These are phyloP conservation scores for Mariannaea sp. DNA, from an alignment of 2,329 filamentous ascomycete genomes.

Conservation along the genomic window DNA sequence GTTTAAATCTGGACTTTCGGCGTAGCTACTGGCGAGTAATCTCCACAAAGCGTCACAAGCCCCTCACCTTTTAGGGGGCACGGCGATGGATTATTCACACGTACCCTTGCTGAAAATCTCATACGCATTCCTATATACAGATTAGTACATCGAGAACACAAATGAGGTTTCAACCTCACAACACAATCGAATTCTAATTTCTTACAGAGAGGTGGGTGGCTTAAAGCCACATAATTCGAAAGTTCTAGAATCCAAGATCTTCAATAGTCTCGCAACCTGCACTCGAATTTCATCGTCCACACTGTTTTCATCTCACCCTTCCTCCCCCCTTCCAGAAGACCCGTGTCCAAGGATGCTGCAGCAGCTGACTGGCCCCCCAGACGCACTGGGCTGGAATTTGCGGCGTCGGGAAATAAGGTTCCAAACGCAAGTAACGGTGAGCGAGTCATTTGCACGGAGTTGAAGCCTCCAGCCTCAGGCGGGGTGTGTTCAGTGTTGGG, in stretches of 20 bases:
- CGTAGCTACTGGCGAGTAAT: too few species aligned
- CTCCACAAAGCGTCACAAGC: too few species aligned
- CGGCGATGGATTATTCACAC: not conserved
- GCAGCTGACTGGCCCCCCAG: not conserved
- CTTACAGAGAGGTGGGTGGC: too few species aligned
- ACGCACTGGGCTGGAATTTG: not conserved
- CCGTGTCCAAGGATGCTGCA: not conserved
- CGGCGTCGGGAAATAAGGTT: not conserved
- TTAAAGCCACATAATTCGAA: too few species aligned
- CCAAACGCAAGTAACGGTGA: not conserved
- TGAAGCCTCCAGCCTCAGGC: not conserved
- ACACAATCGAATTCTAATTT: not conserved
- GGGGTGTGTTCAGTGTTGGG: not conserved
- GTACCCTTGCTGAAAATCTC: not conserved
- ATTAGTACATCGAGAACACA: not conserved
- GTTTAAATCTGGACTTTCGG: too few species aligned
- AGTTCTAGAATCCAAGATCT: too few species aligned
- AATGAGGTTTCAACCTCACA: not conserved
- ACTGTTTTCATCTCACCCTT: too few species aligned
- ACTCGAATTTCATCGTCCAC: too few species aligned
- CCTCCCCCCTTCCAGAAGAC: too few species aligned
- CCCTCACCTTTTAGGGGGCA: too few species aligned
- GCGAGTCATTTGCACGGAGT: not conserved
- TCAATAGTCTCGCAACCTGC: not conserved
- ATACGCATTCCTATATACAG: not conserved